phyloP scores from a whole-genome alignment of 805 yeast species.

The Candida silvatica region DNA sequence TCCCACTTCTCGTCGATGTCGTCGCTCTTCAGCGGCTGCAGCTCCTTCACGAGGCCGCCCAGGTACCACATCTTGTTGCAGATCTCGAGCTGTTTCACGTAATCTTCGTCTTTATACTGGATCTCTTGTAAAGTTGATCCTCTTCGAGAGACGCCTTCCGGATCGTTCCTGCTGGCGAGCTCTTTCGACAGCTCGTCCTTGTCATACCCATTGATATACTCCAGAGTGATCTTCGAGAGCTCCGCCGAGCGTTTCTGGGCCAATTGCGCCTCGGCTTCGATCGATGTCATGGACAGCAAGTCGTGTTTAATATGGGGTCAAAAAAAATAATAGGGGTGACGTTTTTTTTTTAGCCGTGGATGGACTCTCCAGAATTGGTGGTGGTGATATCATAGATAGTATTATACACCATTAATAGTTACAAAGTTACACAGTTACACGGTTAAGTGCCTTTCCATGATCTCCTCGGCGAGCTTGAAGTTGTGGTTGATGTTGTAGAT shows the following conservation, averaged over 20 bases:
- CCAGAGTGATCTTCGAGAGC: not conserved
- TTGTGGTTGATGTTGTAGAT: constrained; percentile 77
- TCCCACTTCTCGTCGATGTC: constrained; percentile 8
- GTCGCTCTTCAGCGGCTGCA: constrained; percentile 7
- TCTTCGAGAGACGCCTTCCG: not conserved
- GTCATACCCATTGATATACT: constrained; percentile 1
- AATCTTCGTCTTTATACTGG: constrained; percentile 11
- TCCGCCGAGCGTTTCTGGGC: not conserved
- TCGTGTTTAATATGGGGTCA: no score
- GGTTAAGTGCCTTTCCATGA: constrained; percentile 57
- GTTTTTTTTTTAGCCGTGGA: no score
- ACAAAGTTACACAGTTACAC: constrained; percentile 18
- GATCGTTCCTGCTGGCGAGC: not conserved
- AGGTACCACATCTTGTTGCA: constrained; percentile 25
- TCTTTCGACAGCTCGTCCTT: constrained; percentile 2
- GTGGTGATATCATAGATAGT: not conserved
- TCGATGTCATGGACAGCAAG: not conserved
- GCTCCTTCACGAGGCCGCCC: constrained; percentile 20
- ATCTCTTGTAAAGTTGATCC: not conserved
- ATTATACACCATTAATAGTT: constrained; percentile 11
- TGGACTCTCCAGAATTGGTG: no score
- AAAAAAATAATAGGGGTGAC: not conserved
- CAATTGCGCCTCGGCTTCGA: not conserved
- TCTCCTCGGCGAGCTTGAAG: constrained; percentile 45
- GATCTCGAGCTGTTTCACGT: constrained; percentile 18